Evolutionary conservation across 331 rosid genomes (phyloP), one percentile per base, ranked within the genome.

Genomic region (Rosa hybrid): DNA sequence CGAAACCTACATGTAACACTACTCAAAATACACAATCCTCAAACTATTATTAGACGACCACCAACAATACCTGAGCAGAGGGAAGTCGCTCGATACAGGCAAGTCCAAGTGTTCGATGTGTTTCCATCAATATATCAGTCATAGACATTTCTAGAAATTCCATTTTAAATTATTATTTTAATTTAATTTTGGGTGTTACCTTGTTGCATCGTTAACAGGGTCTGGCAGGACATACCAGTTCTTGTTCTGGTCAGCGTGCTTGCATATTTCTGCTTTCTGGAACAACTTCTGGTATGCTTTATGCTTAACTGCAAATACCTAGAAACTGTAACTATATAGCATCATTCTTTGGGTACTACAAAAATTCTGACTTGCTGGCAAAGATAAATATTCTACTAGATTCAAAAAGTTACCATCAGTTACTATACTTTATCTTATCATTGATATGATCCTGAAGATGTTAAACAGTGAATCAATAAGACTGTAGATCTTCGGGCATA

Each of bases 201-300:
- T 69, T 68, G 60, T 51, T 72, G 42, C 62, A 62, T 80, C 49
- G 46, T 75, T 68, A 71, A 72, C 85, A 87, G 90, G 90, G 76
- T 84, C 69, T 87, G 88, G 90, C 90, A 77, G 88, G 83, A 82
- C 50, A 21, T 84, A 34, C 84, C 87, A 38, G 85, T 87, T 50
- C 88, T 87, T 30, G 86, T 84, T 78, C 79, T 87, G 80, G 82
- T 87, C 83, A 84, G 90, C 88, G 84, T 87, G 88, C 90, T 87
- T 74, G 86, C 88, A 30, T 87, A 87, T 78, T 87, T 87, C 86
- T 84, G 90, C 84, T 87, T 87, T 82, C 56, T 84, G 79, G 90
- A 87, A 84, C 90, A 87, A 76, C 88, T 87, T 48, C 75, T 87
- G 90, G 90, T 87, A 82, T 62, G 76, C 50, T 70, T 74, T 51